phyloP scores from a whole-genome alignment of 495 filamentous ascomycete genomes.

The Aspergillus kassunensis region DNA sequence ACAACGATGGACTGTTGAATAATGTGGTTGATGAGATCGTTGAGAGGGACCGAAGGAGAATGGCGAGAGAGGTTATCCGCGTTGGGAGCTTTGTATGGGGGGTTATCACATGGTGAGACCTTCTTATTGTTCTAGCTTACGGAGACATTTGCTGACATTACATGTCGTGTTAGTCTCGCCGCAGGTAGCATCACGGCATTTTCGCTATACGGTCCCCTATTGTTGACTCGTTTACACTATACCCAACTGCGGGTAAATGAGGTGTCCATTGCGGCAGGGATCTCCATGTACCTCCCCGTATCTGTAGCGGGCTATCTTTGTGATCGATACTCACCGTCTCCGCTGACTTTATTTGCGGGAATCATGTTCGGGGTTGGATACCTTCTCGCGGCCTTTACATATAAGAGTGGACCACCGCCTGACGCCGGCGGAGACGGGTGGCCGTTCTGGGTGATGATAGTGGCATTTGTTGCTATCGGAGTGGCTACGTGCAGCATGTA shows the following conservation, averaged over 20 bases:
- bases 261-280: slow-evolving; percentile 75
- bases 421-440: slow-evolving; percentile 57
- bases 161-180: slow-evolving; percentile 47
- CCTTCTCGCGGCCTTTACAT: slow-evolving; percentile 74
- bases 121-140: not conserved
- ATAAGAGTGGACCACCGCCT: slow-evolving; percentile 56
- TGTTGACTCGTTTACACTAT: slow-evolving; percentile 79
- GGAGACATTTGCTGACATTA: not conserved
- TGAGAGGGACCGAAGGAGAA: slow-evolving; percentile 50
- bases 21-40: slow-evolving; percentile 59
- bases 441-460: slow-evolving; percentile 77
- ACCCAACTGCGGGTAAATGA: slow-evolving; percentile 87
- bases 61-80: slow-evolving; percentile 49
- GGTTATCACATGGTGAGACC: slow-evolving; percentile 52
- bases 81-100: slow-evolving; percentile 58
- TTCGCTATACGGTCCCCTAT: slow-evolving; percentile 84
- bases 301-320: slow-evolving; percentile 86
- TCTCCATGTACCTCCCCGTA: slow-evolving; percentile 85
- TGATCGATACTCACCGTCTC: slow-evolving; percentile 77
- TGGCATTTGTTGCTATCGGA: slow-evolving; percentile 77
- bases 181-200: slow-evolving; percentile 84
- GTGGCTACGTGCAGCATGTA: slow-evolving; percentile 85
- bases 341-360: slow-evolving; percentile 66
- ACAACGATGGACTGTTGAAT: slow-evolving; percentile 56
- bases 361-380: slow-evolving; percentile 78